Conservation (phyloP, 306 rosid genomes). For the Cucurbita moschata region DNA sequence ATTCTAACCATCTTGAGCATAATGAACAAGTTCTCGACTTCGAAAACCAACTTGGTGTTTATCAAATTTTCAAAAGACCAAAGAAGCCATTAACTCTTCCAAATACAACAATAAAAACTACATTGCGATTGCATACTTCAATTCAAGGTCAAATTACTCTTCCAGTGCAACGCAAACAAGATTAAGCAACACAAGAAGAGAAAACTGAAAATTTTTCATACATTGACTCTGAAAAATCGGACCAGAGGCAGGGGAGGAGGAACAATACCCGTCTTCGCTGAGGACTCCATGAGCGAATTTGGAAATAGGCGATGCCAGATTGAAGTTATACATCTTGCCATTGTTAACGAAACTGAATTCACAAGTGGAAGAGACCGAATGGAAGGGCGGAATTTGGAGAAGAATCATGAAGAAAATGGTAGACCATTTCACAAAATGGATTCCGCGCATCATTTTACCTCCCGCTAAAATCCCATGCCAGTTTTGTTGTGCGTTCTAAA, state of each 20-base stretch:
- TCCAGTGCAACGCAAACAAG: not conserved
- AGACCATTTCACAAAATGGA: conserved; percentile 14
- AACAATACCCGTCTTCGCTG: conserved; percentile 86
- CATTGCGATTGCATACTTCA: not conserved
- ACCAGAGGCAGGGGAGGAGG: not conserved
- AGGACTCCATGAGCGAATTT: conserved; percentile 69
- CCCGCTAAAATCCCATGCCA: conserved; percentile 13
- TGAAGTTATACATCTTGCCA: conserved; percentile 52
- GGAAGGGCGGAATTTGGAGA: conserved; percentile 10
- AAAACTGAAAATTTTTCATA: not conserved
- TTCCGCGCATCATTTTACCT: conserved; percentile 18
- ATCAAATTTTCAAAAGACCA: not conserved
- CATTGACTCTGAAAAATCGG: not conserved
- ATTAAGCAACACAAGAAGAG: not conserved
- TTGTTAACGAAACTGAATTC: conserved; percentile 27
- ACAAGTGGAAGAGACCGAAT: conserved; percentile 30
- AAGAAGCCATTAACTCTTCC: not conserved
- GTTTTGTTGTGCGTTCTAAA: not conserved
- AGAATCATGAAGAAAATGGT: conserved; percentile 27
- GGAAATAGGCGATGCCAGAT: conserved; percentile 51
- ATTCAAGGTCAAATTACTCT: not conserved
- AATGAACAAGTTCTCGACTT: not conserved
- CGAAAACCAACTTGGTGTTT: not conserved
- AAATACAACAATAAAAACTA: not conserved
- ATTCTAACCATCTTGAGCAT: not conserved